Evolutionary conservation across 75 land plant genomes (phyloP), one percentile per base, ranked within the genome.

Genomic region (Picea sitchensis): DNA sequence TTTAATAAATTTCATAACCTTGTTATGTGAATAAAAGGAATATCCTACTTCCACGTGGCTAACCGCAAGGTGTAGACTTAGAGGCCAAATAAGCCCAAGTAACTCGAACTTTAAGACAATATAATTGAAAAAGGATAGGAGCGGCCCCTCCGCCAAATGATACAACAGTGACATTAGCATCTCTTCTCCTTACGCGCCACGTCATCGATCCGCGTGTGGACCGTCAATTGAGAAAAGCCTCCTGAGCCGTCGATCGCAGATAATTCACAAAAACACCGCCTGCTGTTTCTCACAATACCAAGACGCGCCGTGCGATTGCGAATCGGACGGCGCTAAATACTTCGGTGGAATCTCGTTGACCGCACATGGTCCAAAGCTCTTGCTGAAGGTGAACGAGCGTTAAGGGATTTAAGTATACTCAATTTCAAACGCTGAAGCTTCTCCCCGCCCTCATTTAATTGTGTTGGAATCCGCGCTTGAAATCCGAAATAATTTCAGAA

Each of bases 381-480:
- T 65, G 14, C 15, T 17, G 0, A 34, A 32, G 36, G 13, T 31
- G 36, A 68, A 38, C 71, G 17, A 67, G 71, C n/a, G 2, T 41
- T 69, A 69, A 36, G 56, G 11, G 47, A 38, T 36, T 68, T 30
- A 36, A 20, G 44, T 71, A 9, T 18, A 44, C 20, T 41, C 54
- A 71, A 44, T 71, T 71, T 41, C 51, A 44, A 71, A 71, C 71
- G 18, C 71, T 14, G 14, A 51, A 34, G n/a, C 2, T 34, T 67
- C 71, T 67, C 44, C 73, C 73, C 73, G 73, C 73, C 23, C 54
- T 71, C 23, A 44, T 8, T 71, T 71, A 71, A 71, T 47, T n/a
- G 54, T 12, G 44, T 71, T 71, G 38, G 44, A 71, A 20, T 71
- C 51, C 54, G 23, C 21, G 72, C 23, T 71, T 71, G 23, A 71